Base-by-base conservation (phyloP, 2,329 filamentous ascomycete species). In the Fusarium protoensiforme region DNA sequence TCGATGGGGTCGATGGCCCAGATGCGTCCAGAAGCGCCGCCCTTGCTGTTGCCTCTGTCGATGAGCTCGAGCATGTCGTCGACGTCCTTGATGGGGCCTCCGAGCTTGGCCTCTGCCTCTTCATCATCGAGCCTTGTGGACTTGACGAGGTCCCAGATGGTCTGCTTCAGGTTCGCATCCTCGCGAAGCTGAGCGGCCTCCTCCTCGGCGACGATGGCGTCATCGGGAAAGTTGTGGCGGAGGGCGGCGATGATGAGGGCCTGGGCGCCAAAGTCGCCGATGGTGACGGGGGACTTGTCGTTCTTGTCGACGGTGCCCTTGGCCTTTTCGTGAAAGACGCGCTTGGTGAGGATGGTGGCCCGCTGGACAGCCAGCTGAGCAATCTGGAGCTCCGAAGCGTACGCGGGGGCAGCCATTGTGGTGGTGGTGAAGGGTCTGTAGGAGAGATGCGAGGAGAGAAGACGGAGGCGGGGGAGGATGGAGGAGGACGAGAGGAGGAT, bases 1-100 rank as follows among this genome's bases (percentile, higher is more conserved):
- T 99, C 96, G 72, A 99, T 98, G 68, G 96, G 96, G 83, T 99
- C 96, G 65, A 99, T 91, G 43, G 96, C 94, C 96, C 96, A 99
- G 82, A 98, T 94, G 75, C 96, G 89, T 71, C 94, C 95, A 74
- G 86, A 88, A 69, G 85, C 82, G 31, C 94, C 94, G 68, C 94
- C 94, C 65, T 89, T 84, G 83, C 92, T 94, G 80, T 89, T 89
- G 46, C 92, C 92, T 69, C 84, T 83, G 84, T 94, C 92, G 74
- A 94, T 91, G 41, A 92, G 84, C 73, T 90, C 86, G 69, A 93
- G 82, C 91, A 93, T 91, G 41, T 87, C 85, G 66, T 94, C 91
- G 67, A 90, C 89, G 76, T 86, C 89, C 79, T 88, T 86, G 35
- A 91, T 86, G 10, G 94, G 92, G 29, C 94, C 94, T 33, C 96